phyloP scores from a whole-genome alignment of 768 basidiomycete genomes.

The Rhodocollybia butyracea region DNA sequence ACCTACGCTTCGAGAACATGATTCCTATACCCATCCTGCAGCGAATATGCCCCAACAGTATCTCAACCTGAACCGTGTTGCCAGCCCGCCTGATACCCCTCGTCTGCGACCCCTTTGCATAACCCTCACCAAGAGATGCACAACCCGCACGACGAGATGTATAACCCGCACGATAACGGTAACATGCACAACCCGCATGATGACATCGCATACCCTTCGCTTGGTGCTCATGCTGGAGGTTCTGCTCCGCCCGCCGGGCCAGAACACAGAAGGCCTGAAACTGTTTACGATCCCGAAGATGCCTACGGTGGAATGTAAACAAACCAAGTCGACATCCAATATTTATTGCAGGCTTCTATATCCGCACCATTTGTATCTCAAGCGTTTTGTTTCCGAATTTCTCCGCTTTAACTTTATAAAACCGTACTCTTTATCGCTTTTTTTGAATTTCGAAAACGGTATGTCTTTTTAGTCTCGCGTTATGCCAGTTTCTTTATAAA shows the following conservation, averaged over 20 bases:
- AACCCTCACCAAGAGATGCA: not conserved
- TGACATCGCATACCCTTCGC: not conserved
- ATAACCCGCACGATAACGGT: not conserved
- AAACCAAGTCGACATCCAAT: too few relatives aligned
- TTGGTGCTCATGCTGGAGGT: not conserved
- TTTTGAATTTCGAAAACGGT: too few relatives aligned
- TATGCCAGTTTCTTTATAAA: too few relatives aligned
- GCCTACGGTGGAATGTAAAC: conserved; percentile 66
- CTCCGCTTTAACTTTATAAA: too few relatives aligned
- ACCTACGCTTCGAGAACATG: not conserved
- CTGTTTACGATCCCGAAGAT: conserved; percentile 62
- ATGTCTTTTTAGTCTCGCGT: too few relatives aligned
- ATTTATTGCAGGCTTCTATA: too few relatives aligned
- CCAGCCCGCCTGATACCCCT: conserved; percentile 1
- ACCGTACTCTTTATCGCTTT: too few relatives aligned
- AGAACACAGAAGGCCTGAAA: conserved; percentile 38
- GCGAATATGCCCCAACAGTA: not conserved
- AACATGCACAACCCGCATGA: not conserved
- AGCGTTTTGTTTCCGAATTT: too few relatives aligned
- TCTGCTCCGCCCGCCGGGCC: not conserved
- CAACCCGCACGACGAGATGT: not conserved
- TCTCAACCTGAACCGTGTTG: conserved; percentile 3
- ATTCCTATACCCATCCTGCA: not conserved
- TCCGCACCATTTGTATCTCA: too few relatives aligned
- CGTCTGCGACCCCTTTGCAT: not conserved